Conservation (phyloP, 2,329 filamentous ascomycete species). For the Dactylellina parvicollis region DNA sequence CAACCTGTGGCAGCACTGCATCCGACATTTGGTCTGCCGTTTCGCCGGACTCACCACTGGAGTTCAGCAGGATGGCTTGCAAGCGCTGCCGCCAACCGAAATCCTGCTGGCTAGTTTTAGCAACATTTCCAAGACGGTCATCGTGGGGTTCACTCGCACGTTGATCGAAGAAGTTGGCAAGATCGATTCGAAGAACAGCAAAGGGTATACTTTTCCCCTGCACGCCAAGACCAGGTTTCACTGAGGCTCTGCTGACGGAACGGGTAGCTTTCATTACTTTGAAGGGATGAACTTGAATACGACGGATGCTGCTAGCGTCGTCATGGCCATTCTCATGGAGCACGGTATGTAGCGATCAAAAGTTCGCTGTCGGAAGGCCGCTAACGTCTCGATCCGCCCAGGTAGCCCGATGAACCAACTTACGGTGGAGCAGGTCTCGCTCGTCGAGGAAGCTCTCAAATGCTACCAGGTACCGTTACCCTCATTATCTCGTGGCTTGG, state of each 20-base stretch:
- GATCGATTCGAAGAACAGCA: constrained; percentile 71
- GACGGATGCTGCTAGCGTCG: constrained; percentile 63
- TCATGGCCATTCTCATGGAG: constrained; percentile 47
- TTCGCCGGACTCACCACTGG: constrained; percentile 64
- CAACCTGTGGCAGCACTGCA: constrained; percentile 72
- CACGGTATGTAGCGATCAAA: constrained; percentile 30
- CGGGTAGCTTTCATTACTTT: constrained; percentile 63
- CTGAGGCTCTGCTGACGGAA: neutral
- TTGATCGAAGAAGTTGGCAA: constrained; percentile 75
- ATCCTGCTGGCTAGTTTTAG: constrained; percentile 65
- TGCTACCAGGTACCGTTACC: constrained; percentile 69
- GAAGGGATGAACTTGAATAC: constrained; percentile 67
- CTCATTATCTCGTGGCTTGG: constrained; percentile 56
- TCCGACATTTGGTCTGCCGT: constrained; percentile 72
- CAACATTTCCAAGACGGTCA: constrained; percentile 67
- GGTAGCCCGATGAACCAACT: constrained; percentile 52
- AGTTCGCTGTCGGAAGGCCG: neutral
- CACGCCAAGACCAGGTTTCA: neutral
- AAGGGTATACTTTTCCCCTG: constrained; percentile 63
- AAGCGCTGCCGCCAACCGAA: constrained; percentile 63
- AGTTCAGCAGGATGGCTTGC: constrained; percentile 65
- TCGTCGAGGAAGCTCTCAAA: constrained; percentile 68
- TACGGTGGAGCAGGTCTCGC: constrained; percentile 52
- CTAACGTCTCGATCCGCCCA: constrained; percentile 46
- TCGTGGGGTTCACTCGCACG: constrained; percentile 73